Evolutionary conservation across 2,329 filamentous ascomycete genomes (phyloP).

Genomic region (Arthroderma uncinatum): DNA sequence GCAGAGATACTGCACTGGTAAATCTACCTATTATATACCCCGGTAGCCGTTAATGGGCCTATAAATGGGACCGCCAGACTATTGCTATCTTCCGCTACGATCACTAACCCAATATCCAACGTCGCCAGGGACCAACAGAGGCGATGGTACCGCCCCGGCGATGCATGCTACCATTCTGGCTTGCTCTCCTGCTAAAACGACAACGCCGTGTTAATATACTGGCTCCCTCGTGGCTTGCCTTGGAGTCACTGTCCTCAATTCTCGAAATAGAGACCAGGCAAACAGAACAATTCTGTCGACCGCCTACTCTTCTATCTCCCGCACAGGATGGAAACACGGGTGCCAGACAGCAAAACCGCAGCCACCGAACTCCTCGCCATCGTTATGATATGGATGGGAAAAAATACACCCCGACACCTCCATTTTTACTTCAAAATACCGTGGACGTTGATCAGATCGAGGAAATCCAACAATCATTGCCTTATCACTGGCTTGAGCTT

Average conservation of each 20-base stretch:
- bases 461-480: constrained; percentile 45
- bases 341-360: constrained; percentile 20
- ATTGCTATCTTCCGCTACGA: neutral
- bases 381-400: constrained; percentile 31
- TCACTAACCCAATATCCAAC: constrained; percentile 2
- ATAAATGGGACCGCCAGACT: neutral
- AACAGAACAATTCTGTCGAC: constrained; percentile 62
- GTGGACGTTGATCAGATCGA: constrained; percentile 33
- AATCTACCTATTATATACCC: neutral
- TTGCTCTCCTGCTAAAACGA: constrained; percentile 86
- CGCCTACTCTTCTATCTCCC: constrained; percentile 52
- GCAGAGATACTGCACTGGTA: neutral
- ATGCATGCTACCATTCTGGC: constrained; percentile 75
- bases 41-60: neutral
- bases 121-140: constrained; percentile 60
- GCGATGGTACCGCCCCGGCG: constrained; percentile 70
- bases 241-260: constrained; percentile 62
- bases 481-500: constrained; percentile 92
- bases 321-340: constrained; percentile 15
- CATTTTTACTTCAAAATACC: constrained; percentile 68
- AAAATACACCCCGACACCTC: constrained; percentile 46
- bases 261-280: constrained; percentile 69
- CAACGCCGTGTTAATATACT: constrained; percentile 89
- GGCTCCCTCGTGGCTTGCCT: constrained; percentile 77
- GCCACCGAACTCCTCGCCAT: constrained; percentile 13